Evolutionary conservation across 495 filamentous ascomycete species (phyloP), one percentile per base, ranked within the genome.

Genomic region (Aspergillus hancockii): DNA sequence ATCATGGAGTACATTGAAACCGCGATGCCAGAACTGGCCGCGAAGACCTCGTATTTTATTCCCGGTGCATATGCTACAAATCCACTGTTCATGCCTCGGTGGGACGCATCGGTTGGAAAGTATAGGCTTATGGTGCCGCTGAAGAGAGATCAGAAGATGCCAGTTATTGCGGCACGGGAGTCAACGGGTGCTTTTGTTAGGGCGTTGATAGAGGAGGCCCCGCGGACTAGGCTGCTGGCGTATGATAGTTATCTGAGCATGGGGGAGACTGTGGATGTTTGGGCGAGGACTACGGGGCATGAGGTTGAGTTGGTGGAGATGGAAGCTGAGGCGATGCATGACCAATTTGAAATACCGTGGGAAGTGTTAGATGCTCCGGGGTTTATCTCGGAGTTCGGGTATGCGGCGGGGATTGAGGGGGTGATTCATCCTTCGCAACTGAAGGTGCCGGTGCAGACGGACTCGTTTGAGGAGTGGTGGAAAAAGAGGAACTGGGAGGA

Each of bases 151-250:
- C 61, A 59, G 6, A 60, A 62, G 9, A 55, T 81, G 1, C 75
- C 76, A 4, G 70, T 79, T 21, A 73, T 76, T n/a, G 65, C 75
- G 55, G 68, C 71, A 7, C 61, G 55, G n/a, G 54, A 60, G 14
- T 76, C 75, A 0, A 75, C 72, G 0, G 78, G 78, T 4, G 60
- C 55, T 5, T 81, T 76, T 55, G 78, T 81, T 0, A 66, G 62
- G n/a, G 72, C 74, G 16, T 63, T 81, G 51, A 61, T 79, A 54
- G 67, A 71, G 46, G 76, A 79, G 46, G 59, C 28, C 0, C 55
- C 78, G 9, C 69, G 72, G 0, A 70, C 57, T 12, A 78, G 72
- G 60, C 59, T 81, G 0, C 62, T 79, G 3, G 78, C 76, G 0
- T 81, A 79, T 55, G 73, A 80, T 51, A 71, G 68, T 46, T 69